A percentile compares a stretch with the other conserved stretches of the same genome.
These are phyloP conservation scores for Volvox africanus DNA, from an alignment of 139 green algal genomes.

Conservation along the genomic window DNA sequence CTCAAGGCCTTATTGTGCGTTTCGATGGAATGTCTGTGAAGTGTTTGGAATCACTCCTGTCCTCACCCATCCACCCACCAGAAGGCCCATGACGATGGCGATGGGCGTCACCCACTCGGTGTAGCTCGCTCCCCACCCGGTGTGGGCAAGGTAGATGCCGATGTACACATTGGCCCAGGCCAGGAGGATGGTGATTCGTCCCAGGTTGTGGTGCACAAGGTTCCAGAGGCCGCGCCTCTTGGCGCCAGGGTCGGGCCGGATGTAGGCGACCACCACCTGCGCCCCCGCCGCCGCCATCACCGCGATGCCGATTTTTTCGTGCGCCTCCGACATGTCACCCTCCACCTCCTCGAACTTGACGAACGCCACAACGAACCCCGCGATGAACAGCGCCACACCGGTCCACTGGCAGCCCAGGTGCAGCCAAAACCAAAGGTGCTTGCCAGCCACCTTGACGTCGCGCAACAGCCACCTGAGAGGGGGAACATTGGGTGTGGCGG, in stretches of 20 bases:
- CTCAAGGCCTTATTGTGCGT: no score
- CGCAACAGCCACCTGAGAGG: constrained; percentile 17
- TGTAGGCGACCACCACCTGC: background rate
- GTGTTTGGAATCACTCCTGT: no score
- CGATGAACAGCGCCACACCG: constrained; percentile 37
- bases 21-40: no score
- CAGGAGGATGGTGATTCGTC: background rate
- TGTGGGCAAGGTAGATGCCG: constrained; percentile 6
- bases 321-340: background rate
- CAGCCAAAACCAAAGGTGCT: constrained; percentile 30
- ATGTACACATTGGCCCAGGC: constrained; percentile 39
- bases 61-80: constrained; percentile 10
- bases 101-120: constrained; percentile 19
- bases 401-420: constrained; percentile 25
- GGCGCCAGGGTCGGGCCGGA: background rate
- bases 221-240: constrained; percentile 20
- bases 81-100: constrained; percentile 14
- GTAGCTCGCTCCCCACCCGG: background rate
- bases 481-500: no score
- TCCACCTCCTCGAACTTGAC: constrained; percentile 3
- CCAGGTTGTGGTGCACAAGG: constrained; percentile 34
- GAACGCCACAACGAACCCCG: constrained; percentile 31
- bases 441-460: background rate
- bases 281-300: constrained; percentile 20
- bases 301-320: constrained; percentile 17